Evolutionary conservation across 331 rosid genomes (phyloP).

Genomic region (Cydonia oblonga): DNA sequence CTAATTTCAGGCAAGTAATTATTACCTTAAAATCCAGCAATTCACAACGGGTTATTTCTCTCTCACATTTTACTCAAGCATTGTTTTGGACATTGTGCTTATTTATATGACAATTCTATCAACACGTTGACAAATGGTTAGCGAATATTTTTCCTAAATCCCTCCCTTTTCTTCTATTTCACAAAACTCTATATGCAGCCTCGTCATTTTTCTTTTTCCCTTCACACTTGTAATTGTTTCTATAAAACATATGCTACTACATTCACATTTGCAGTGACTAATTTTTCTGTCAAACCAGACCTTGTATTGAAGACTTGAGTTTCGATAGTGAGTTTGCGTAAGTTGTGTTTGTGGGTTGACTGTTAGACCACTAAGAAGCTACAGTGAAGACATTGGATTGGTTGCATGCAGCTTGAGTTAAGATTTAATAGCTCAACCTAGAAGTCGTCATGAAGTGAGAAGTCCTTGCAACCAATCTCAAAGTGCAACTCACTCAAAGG

Average conservation of each 20-base stretch:
- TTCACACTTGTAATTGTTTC: background rate
- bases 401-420: background rate
- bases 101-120: background rate
- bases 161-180: background rate
- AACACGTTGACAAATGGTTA: background rate
- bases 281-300: background rate
- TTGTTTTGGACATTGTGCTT: background rate
- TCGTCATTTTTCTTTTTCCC: background rate
- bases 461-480: background rate
- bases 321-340: background rate
- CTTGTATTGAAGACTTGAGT: background rate
- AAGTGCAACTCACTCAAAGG: background rate
- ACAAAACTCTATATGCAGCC: background rate
- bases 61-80: background rate
- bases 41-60: background rate
- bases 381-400: background rate
- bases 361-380: background rate
- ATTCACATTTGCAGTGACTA: background rate
- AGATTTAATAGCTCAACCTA: background rate
- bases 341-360: background rate
- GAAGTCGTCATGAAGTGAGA: background rate
- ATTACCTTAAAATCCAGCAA: background rate
- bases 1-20: background rate
- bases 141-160: background rate
- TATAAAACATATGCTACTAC: background rate